Conservation (phyloP, 2,329 filamentous ascomycete species). For the Achaetomium macrosporum region DNA sequence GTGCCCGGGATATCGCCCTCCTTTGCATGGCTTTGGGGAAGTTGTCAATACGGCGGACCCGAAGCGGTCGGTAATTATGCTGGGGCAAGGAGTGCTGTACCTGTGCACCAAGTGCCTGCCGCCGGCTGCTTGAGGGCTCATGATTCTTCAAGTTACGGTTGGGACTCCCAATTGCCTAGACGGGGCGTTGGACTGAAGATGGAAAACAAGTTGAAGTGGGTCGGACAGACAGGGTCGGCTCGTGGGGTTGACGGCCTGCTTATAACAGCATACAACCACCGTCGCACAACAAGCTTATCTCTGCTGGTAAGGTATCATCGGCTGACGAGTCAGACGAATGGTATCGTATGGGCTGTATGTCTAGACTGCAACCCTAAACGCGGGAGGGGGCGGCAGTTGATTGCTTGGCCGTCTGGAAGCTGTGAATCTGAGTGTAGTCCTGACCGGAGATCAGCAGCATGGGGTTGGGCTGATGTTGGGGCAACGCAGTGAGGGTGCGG, state of each 20-base stretch:
- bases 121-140: neutral
- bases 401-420: neutral
- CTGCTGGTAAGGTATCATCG: too few species aligned
- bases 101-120: conserved; percentile 8
- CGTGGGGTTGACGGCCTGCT: neutral
- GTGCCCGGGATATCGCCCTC: conserved; percentile 21
- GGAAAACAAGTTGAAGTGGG: neutral
- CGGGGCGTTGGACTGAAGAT: neutral
- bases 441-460: neutral
- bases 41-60: neutral
- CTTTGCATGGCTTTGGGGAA: conserved; percentile 17
- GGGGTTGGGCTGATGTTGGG: neutral
- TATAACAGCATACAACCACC: neutral
- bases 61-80: neutral
- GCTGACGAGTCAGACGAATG: too few species aligned
- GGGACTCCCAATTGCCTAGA: neutral
- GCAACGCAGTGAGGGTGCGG: neutral
- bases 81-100: neutral
- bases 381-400: neutral
- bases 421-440: neutral
- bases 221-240: neutral
- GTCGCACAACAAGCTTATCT: too few species aligned
- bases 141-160: neutral
- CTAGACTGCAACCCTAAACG: neutral
- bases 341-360: too few species aligned